Evolutionary conservation across 192 early-diverging fungal genomes (phyloP), one percentile per base, ranked within the genome.

Genomic region (Phlyctochytrium bullatum): DNA sequence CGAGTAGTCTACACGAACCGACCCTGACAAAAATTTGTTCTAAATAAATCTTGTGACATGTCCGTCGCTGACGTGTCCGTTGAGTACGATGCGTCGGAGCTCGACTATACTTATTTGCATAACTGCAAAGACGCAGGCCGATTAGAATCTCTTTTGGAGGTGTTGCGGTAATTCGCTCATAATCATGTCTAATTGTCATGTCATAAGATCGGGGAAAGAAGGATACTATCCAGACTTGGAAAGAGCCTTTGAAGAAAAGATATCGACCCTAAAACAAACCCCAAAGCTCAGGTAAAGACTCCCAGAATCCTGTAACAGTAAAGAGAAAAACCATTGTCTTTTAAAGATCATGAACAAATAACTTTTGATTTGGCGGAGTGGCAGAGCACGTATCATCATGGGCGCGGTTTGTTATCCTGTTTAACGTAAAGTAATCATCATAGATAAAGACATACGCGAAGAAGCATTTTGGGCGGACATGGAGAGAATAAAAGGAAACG

Each of bases 161-260:
- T 47, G 40, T 20, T 20, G 40, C 6, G 20, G 6, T 6, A 47
- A 14, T 47, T 20, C 20, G 40, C 20, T 47, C 40, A 47, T 20
- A 14, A 47, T 47, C 40, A 47, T 47, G 10, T 47, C 40, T 47
- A 47, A 47, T 47, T 10, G 12, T 57, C 10, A 57, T 61, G 29
- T 34, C 27, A 25, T 17, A 32, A 77, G 75, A 31, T 68, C 64
- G 1, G 75, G 69, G 6, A 66, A 61, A 34, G 75, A 77, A 57
- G 75, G 75, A 17, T 52, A 25, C 30, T 77, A 73, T 66, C 75
- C 75, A 3, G 66, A 77, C 17, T 59, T 77, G 28, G 75, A 77
- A 40, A 33, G 34, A 4, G 54, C 62, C 23, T 72, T 77, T 58
- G 47, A 63, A 36, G 30, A 65, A 23, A 30, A 64, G 29, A 72